Conservation (phyloP, 352 stramenopile genomes). For the Pythium catenulatum region DNA sequence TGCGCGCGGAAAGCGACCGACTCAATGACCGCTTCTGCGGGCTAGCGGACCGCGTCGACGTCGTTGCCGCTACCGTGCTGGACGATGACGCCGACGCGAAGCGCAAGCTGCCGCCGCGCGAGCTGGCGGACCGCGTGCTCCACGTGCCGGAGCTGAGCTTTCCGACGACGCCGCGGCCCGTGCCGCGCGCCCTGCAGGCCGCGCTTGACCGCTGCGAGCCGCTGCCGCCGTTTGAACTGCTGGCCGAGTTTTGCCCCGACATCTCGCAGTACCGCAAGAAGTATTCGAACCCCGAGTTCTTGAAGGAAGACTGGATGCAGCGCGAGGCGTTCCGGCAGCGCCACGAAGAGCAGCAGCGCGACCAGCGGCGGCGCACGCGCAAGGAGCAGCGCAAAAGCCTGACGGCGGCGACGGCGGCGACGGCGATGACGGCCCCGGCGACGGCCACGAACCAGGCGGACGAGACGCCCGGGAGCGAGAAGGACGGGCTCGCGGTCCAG, state of each 20-base stretch:
- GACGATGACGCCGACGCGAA: slow-evolving; percentile 33
- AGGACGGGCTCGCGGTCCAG: slow-evolving; percentile 31
- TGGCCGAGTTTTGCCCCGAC: slow-evolving; percentile 60
- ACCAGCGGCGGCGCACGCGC: slow-evolving; percentile 40
- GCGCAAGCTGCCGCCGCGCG: slow-evolving; percentile 43
- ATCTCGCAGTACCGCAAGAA: slow-evolving; percentile 69
- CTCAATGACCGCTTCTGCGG: slow-evolving; percentile 60
- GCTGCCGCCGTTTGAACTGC: slow-evolving; percentile 68
- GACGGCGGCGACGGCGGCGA: background rate
- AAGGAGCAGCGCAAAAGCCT: slow-evolving; percentile 42
- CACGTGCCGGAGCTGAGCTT: slow-evolving; percentile 39
- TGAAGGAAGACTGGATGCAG: slow-evolving; percentile 80
- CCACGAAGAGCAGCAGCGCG: slow-evolving; percentile 42
- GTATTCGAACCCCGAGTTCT: slow-evolving; percentile 79
- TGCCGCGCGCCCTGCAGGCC: slow-evolving; percentile 5
- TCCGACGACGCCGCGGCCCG: background rate
- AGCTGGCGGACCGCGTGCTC: slow-evolving; percentile 59
- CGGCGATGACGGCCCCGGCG: background rate
- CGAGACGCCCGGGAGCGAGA: too few relatives aligned
- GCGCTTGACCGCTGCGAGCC: slow-evolving; percentile 68
- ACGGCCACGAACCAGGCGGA: background rate
- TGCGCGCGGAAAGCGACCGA: slow-evolving; percentile 43
- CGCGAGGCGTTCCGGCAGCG: slow-evolving; percentile 62
- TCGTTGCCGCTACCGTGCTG: slow-evolving; percentile 57
- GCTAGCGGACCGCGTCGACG: slow-evolving; percentile 64